These are phyloP conservation scores for Zoysia matrella DNA, from an alignment of 202 grass and related monocot species.

Conservation along the genomic window DNA sequence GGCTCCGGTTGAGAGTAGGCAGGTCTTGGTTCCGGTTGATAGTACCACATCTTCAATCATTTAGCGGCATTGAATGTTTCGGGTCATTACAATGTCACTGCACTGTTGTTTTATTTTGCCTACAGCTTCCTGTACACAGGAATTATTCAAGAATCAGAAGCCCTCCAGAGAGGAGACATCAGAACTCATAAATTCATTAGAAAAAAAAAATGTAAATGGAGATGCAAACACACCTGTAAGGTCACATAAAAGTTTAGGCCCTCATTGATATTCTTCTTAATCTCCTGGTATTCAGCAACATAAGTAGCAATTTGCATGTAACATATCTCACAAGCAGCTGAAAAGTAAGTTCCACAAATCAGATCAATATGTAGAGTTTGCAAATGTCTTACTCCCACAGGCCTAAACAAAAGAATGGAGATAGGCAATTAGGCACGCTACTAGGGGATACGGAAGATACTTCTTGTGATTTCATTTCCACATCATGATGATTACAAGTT, in stretches of 20 bases:
- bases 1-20: slow-evolving; percentile 63
- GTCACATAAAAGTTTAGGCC: slow-evolving; percentile 93
- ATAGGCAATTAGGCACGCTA: neutral
- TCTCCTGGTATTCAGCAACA: slow-evolving; percentile 83
- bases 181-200: slow-evolving; percentile 31
- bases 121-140: slow-evolving; percentile 82
- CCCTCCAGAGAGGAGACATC: slow-evolving; percentile 9
- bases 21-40: slow-evolving; percentile 24
- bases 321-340: slow-evolving; percentile 91
- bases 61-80: slow-evolving; percentile 95
- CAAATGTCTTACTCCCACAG: too few relatives aligned
- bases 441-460: neutral
- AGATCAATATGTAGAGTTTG: neutral
- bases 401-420: neutral
- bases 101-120: slow-evolving; percentile 88
- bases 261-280: slow-evolving; percentile 91
- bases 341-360: slow-evolving; percentile 38
- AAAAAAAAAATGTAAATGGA: slow-evolving; percentile 31
- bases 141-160: slow-evolving; percentile 15
- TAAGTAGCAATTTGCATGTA: slow-evolving; percentile 92
- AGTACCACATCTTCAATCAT: slow-evolving; percentile 85
- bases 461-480: too few relatives aligned
- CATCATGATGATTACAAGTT: too few relatives aligned
- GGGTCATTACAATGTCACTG: slow-evolving; percentile 87
- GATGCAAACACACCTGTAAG: slow-evolving; percentile 66